These are phyloP conservation scores for Colletotrichum graminicola DNA, from an alignment of 2,329 filamentous ascomycete species.

Conservation along the genomic window DNA sequence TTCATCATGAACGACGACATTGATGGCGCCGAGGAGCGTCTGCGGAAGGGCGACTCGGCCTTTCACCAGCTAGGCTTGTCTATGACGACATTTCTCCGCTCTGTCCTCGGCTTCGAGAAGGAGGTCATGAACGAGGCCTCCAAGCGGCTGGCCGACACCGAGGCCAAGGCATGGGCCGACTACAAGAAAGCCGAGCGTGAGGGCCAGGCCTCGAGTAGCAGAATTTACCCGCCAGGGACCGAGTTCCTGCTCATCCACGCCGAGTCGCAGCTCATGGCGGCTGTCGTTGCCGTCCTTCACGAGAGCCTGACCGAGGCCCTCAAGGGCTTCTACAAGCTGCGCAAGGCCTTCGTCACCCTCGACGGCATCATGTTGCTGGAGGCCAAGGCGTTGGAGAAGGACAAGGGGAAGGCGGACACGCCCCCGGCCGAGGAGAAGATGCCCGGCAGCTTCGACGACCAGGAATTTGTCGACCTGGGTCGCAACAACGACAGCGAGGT, in stretches of 20 bases:
- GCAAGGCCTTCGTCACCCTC: conserved; percentile 88
- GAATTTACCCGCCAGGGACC: conserved; percentile 82
- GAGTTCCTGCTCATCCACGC: conserved; percentile 89
- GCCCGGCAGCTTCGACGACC: conserved; percentile 54
- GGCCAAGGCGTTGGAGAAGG: conserved; percentile 58
- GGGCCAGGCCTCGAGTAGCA: conserved; percentile 44
- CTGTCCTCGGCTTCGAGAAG: conserved; percentile 91
- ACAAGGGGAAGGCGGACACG: conserved; percentile 41
- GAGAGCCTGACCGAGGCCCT: conserved; percentile 93
- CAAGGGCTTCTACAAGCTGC: conserved; percentile 91
- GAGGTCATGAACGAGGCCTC: conserved; percentile 88
- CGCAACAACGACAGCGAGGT: conserved; percentile 57
- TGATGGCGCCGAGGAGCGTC: conserved; percentile 80
- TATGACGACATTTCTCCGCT: conserved; percentile 85
- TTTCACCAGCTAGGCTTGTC: conserved; percentile 89
- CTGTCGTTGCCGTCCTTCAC: conserved; percentile 88
- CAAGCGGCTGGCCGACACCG: conserved; percentile 78
- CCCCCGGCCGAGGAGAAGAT: conserved; percentile 50
- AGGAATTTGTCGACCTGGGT: conserved; percentile 50
- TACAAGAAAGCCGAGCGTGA: conserved; percentile 75
- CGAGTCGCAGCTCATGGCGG: conserved; percentile 88
- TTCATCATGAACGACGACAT: conserved; percentile 93
- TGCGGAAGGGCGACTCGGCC: conserved; percentile 81
- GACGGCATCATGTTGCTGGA: conserved; percentile 84
- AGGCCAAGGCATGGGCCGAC: conserved; percentile 81